Evolutionary conservation across 2,329 filamentous ascomycete species (phyloP).

Genomic region (Lachnellula subtilissima): DNA sequence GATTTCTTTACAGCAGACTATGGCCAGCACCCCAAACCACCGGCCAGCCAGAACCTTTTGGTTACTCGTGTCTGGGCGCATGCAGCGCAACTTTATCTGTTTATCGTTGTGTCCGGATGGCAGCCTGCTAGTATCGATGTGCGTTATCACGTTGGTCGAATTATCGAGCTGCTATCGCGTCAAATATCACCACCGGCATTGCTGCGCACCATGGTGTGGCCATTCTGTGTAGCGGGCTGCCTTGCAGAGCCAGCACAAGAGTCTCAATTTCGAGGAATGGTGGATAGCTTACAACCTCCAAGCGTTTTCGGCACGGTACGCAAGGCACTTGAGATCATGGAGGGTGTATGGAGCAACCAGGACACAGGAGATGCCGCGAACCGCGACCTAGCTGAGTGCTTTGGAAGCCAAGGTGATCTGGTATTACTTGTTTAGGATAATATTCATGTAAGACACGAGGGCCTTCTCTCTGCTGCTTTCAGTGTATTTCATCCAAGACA

Average conservation of each 20-base stretch:
- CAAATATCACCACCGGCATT: constrained; percentile 16
- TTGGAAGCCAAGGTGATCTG: constrained; percentile 15
- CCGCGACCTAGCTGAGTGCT: constrained; percentile 29
- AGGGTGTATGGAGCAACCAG: constrained; percentile 19
- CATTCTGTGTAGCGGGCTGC: constrained; percentile 23
- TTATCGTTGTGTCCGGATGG: constrained; percentile 20
- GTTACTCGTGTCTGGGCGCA: constrained; percentile 15
- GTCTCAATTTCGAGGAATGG: constrained; percentile 16
- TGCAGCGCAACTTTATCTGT: constrained; percentile 19
- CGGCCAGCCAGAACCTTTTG: neutral
- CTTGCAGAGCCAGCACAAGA: constrained; percentile 18
- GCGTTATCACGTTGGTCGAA: constrained; percentile 14
- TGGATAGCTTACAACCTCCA: constrained; percentile 15
- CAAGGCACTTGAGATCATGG: constrained; percentile 25
- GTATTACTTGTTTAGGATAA: constrained; percentile 4
- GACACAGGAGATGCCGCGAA: constrained; percentile 5
- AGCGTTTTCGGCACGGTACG: constrained; percentile 31
- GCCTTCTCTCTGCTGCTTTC: too few relatives aligned
- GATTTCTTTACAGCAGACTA: neutral
- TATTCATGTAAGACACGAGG: too few relatives aligned
- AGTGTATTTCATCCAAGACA: too few relatives aligned
- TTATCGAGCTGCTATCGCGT: constrained; percentile 17
- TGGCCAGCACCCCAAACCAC: neutral
- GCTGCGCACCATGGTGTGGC: constrained; percentile 22
- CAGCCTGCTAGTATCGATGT: constrained; percentile 16